Evolutionary conservation across 2,329 filamentous ascomycete genomes (phyloP).

Genomic region (Cercospora zeae-maydis): DNA sequence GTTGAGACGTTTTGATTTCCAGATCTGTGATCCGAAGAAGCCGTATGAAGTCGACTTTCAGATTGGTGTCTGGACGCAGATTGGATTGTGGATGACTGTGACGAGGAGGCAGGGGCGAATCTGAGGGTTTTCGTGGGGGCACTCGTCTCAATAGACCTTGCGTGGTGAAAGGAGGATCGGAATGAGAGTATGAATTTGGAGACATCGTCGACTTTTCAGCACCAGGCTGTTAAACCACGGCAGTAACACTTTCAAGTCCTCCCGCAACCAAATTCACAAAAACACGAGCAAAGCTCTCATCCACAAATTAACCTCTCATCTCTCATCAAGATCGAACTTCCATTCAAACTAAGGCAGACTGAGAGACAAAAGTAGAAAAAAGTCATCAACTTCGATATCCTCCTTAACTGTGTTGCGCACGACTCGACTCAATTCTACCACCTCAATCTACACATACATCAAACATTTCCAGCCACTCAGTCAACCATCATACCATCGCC

Average conservation of each 20-base stretch:
- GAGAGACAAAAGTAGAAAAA: too few species aligned
- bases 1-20: conserved; percentile 5
- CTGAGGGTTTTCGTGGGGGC: not conserved
- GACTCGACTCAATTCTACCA: not conserved
- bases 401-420: not conserved
- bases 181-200: too few species aligned
- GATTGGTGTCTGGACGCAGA: conserved; percentile 11
- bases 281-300: too few species aligned
- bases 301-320: too few species aligned
- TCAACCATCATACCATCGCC: not conserved
- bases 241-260: too few species aligned
- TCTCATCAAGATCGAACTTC: too few species aligned
- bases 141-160: too few species aligned
- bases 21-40: conserved; percentile 8
- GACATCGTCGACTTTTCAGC: too few species aligned
- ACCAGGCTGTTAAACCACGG: too few species aligned
- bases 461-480: not conserved
- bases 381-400: not conserved
- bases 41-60: conserved; percentile 10
- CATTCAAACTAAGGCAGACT: too few species aligned
- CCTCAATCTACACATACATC: not conserved
- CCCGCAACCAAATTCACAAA: too few species aligned
- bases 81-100: conserved; percentile 15
- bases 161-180: too few species aligned
- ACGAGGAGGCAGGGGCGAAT: not conserved